Conservation (phyloP, 805 yeast species). For the Huiozyma naganishii region DNA sequence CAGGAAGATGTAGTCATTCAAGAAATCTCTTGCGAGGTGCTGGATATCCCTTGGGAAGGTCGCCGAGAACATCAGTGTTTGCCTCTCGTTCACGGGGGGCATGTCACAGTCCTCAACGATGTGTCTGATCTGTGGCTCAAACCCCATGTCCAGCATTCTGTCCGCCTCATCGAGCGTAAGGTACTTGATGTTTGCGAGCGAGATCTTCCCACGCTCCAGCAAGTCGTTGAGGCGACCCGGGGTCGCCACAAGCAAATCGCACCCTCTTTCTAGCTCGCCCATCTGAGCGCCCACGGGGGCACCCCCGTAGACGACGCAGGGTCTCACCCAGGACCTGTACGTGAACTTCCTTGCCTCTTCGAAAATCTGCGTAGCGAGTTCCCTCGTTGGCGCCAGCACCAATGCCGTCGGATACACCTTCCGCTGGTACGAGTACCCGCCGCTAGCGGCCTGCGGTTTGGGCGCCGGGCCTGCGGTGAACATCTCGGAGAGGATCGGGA, state of each 20-base stretch:
- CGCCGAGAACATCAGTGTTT: slow-evolving; percentile 96
- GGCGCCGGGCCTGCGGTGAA: slow-evolving; percentile 76
- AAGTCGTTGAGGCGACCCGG: slow-evolving; percentile 97
- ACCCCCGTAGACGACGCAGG: slow-evolving; percentile 96
- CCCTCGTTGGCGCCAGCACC: slow-evolving; percentile 96
- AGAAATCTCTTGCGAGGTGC: slow-evolving; percentile 89
- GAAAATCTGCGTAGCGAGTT: slow-evolving; percentile 87
- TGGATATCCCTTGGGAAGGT: slow-evolving; percentile 97
- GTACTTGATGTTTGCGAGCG: slow-evolving; percentile 78
- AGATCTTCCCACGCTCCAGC: slow-evolving; percentile 86
- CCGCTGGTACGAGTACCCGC: slow-evolving; percentile 34
- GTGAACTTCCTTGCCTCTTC: slow-evolving; percentile 93
- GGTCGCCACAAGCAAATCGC: slow-evolving; percentile 92
- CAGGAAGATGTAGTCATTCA: slow-evolving; percentile 87
- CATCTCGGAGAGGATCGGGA: slow-evolving; percentile 89
- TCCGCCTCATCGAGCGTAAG: slow-evolving; percentile 97
- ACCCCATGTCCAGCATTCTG: slow-evolving; percentile 99
- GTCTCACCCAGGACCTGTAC: slow-evolving; percentile 96
- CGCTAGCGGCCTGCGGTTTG: slow-evolving; percentile 28
- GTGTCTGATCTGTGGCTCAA: slow-evolving; percentile 97
- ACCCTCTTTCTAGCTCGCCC: slow-evolving; percentile 79
- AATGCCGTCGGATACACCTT: slow-evolving; percentile 89
- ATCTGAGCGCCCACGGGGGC: slow-evolving; percentile 82
- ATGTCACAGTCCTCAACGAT: slow-evolving; percentile 94
- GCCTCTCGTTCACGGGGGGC: slow-evolving; percentile 84